Evolutionary conservation across 148 eudicot species (phyloP), one percentile per base, ranked within the genome.

Genomic region (Heliamphora exappendiculata): DNA sequence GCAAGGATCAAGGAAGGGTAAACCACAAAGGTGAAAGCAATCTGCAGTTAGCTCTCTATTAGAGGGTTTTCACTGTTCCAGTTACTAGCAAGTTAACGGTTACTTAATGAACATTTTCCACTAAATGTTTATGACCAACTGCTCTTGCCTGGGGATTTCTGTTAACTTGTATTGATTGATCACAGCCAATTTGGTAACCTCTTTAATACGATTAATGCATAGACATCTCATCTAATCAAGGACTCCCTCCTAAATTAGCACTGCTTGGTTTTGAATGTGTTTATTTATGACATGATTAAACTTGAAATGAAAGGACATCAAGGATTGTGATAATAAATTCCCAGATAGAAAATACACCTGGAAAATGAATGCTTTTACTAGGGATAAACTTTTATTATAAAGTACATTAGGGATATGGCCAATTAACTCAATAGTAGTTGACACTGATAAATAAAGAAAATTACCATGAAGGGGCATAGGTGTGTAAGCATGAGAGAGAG

Each of bases 1-100:
- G 91, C 94, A 42, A 90, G 87, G 82, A 90, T 88, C 81, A 90
- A 86, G 19, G 94, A 72, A 8, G 94, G 94, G 75, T 90, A 90
- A 71, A 90, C 94, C 51, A 90, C 80, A 24, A 80, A 90, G 64
- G 88, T 86, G 82, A 90, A 90, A 37, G 91, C 94, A 75, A 90
- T 82, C 94, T 90, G 88, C 81, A 72, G 22, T 69, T 19, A 66
- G 59, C 17, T 13, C 44, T 69, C 47, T 22, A 26, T 76, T 76
- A 76, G 72, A 47, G 47, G 42, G 45, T 13, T 75, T 31, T 75
- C 31, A 45, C 1, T 17, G 31, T 59, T 74, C 33, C 50, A 36
- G 22, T 73, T 55, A 37, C 64, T 44, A 54, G 33, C 36, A 36
- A 73, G 22, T n/a, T n/a, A 59, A 58, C 34, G 22, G 8, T 41